These are phyloP conservation scores for Exserohilum turcica DNA, from an alignment of 2,329 filamentous ascomycete species.

Conservation along the genomic window DNA sequence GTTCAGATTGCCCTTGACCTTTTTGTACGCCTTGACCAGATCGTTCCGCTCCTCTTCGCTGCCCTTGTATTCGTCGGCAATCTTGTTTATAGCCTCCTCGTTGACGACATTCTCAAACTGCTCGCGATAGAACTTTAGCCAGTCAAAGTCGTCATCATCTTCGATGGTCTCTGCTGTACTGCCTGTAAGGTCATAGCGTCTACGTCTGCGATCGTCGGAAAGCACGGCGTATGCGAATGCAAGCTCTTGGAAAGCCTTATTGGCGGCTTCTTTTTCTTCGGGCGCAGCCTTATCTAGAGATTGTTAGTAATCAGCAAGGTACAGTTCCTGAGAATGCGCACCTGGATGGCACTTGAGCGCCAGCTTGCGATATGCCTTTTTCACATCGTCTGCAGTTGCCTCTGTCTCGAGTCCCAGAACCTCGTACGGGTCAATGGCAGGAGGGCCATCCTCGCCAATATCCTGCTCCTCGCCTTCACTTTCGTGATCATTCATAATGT, in stretches of 20 bases:
- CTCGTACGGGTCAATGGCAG: slow-evolving; percentile 77
- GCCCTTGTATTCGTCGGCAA: slow-evolving; percentile 79
- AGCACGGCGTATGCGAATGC: slow-evolving; percentile 94
- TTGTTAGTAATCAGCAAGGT: slow-evolving; percentile 15
- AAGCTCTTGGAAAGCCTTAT: slow-evolving; percentile 83
- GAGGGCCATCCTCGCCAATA: slow-evolving; percentile 57
- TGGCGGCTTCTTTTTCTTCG: slow-evolving; percentile 71
- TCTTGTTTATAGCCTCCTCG: slow-evolving; percentile 72
- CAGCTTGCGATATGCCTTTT: slow-evolving; percentile 87
- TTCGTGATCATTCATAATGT: slow-evolving; percentile 55
- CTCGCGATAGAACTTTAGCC: slow-evolving; percentile 85
- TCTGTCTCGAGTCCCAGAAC: slow-evolving; percentile 72
- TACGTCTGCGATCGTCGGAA: slow-evolving; percentile 78
- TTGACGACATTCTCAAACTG: slow-evolving; percentile 81
- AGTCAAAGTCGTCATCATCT: slow-evolving; percentile 78
- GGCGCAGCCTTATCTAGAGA: slow-evolving; percentile 73
- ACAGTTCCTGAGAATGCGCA: slow-evolving; percentile 48
- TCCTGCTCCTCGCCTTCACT: slow-evolving; percentile 25
- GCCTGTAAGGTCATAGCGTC: slow-evolving; percentile 87
- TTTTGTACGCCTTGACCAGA: slow-evolving; percentile 75
- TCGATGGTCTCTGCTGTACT: slow-evolving; percentile 82
- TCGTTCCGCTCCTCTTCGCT: slow-evolving; percentile 84
- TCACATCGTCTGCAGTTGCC: slow-evolving; percentile 80
- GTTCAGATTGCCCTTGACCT: slow-evolving; percentile 75
- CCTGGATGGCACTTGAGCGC: slow-evolving; percentile 80